Conservation (phyloP, 176 grass and related monocot species). For the Dactylis glomerata region DNA sequence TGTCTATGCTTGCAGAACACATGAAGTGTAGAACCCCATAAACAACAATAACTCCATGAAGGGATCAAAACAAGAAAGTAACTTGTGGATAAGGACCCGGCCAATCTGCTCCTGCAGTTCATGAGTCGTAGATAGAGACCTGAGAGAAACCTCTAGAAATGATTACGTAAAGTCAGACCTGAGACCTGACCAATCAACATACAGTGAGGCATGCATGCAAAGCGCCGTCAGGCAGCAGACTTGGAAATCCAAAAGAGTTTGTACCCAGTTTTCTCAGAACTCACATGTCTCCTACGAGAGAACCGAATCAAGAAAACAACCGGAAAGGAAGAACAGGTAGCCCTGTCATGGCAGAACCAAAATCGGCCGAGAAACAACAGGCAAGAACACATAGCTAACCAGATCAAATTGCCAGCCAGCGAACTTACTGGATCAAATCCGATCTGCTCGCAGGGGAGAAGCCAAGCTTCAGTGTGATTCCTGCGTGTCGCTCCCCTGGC, state of each 20-base stretch:
- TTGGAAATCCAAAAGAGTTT: neutral
- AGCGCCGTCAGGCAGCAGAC: conserved; percentile 9
- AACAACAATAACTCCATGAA: conserved; percentile 14
- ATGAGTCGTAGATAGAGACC: conserved; percentile 41
- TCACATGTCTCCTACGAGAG: neutral
- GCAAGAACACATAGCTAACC: neutral
- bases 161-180: conserved; percentile 33
- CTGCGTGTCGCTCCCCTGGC: conserved; percentile 4
- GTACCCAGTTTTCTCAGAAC: neutral
- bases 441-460: conserved; percentile 37
- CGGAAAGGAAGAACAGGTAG: neutral
- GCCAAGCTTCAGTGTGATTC: conserved; percentile 21
- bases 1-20: conserved; percentile 12
- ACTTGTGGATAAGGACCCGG: conserved; percentile 41
- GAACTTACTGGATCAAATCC: conserved; percentile 25
- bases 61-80: conserved; percentile 34
- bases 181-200: conserved; percentile 24
- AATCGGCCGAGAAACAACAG: neutral
- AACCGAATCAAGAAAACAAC: conserved; percentile 10
- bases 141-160: conserved; percentile 10
- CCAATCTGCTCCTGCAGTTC: conserved; percentile 34
- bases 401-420: neutral
- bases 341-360: conserved; percentile 5
- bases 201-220: conserved; percentile 27
- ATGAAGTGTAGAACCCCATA: neutral